Base-by-base conservation (phyloP, 2,329 filamentous ascomycete genomes). In the Fusarium anguioides region DNA sequence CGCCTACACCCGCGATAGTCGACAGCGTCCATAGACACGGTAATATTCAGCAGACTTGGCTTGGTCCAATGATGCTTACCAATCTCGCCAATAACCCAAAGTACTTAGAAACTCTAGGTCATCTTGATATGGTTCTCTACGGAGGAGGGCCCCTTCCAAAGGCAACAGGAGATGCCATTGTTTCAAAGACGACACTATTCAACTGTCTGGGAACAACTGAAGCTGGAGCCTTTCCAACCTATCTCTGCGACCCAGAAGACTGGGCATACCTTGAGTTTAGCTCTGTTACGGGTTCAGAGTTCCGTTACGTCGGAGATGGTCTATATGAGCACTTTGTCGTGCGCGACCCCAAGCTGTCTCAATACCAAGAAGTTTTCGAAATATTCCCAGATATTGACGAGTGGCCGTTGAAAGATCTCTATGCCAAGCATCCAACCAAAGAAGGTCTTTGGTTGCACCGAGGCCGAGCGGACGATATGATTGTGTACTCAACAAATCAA, bases 391-490 rank as follows among this genome's bases (percentile, higher is more conserved):
- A 80, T 1, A 40, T 75, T 3, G 52, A 78, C 5, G 79, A 83
- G 62, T 83, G 76, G 66, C 74, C 77, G 9, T 83, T 80, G 8
- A 80, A 79, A 36, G 84, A 86, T 51, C 64, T 85, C 17, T 84
- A 78, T 69, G 75, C 69, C 10, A 68, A 70, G 2, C 79, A 80
- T 41, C 78, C 78, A 0, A 75, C 68, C 0, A 76, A 75, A 6
- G 47, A 70, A 9, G 55, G 77, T 20, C 54, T 70, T 20, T 81
- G 79, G 79, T 66, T 73, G 6, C 78, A 80, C 26, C 66, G 72
- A 21, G 79, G 79, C 2, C 74, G 80, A 4, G 72, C 72, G 0
- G 79, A 83, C 39, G 77, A 82, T 21, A 60, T 81, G n/a, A 75
- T 82, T 23, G 77, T 82, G 5, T 78, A 81, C 29, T 76, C 77